phyloP scores from a whole-genome alignment of 768 basidiomycete species.

The Termitomyces sp. region DNA sequence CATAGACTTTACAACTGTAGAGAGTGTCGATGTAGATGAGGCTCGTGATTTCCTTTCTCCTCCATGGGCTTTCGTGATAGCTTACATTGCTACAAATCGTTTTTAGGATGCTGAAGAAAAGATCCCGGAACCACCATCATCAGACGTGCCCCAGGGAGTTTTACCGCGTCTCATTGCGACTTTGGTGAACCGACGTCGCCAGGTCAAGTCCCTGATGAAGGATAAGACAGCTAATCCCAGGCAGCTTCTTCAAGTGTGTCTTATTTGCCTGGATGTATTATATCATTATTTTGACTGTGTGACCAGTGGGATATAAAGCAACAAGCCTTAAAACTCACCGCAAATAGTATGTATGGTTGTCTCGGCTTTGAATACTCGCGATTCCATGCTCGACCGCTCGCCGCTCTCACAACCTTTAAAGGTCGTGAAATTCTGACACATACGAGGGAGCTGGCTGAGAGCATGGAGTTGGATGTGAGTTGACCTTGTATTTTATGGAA shows the following conservation, averaged over 20 bases:
- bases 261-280: neutral
- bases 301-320: constrained; percentile 93
- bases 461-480: constrained; percentile 80
- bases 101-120: constrained; percentile 61
- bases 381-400: constrained; percentile 95
- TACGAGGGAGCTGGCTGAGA: constrained; percentile 89
- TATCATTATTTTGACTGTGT: neutral
- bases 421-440: constrained; percentile 96
- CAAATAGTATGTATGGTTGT: constrained; percentile 99
- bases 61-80: neutral
- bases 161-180: constrained; percentile 98
- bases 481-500: neutral
- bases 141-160: constrained; percentile 74
- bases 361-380: constrained; percentile 96
- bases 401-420: constrained; percentile 95
- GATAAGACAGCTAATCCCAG: constrained; percentile 66
- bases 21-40: constrained; percentile 60
- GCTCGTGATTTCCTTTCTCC: constrained; percentile 17
- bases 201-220: constrained; percentile 95
- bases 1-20: constrained; percentile 97
- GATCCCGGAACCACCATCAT: constrained; percentile 81
- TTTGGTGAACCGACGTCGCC: constrained; percentile 81
- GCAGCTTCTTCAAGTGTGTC: constrained; percentile 72
- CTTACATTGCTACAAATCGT: neutral
- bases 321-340: constrained; percentile 93